A percentile compares a stretch with the other conserved stretches of the same genome.
Conservation (phyloP, 83 land plant genomes). For the Thuja plicata region DNA sequence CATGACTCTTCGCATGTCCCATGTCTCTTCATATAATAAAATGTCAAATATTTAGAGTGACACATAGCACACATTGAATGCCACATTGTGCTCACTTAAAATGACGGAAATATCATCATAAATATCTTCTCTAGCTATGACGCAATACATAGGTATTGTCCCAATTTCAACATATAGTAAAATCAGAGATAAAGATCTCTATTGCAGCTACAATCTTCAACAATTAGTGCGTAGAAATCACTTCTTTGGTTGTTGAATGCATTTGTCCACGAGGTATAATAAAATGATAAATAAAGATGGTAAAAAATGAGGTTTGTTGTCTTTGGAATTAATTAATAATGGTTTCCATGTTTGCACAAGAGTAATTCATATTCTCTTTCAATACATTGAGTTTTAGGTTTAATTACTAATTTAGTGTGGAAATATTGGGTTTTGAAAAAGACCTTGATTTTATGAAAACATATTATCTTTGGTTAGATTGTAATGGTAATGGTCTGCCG, state of each 20-base stretch:
- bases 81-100: too few species aligned
- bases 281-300: not conserved
- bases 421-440: not conserved
- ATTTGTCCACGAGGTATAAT: not conserved
- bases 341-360: not conserved
- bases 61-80: too few species aligned
- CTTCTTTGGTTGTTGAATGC: not conserved
- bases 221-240: not conserved
- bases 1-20: too few species aligned
- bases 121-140: too few species aligned
- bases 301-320: not conserved
- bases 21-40: too few species aligned
- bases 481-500: not conserved
- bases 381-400: not conserved
- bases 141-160: too few species aligned
- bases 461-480: not conserved
- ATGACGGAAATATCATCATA: too few species aligned
- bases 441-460: not conserved
- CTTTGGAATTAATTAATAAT: not conserved
- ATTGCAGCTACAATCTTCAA: too few species aligned
- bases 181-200: too few species aligned
- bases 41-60: too few species aligned
- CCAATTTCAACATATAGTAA: too few species aligned
- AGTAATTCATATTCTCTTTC: not conserved
- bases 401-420: not conserved